Percentiles rank a stretch among this genome's conserved stretches.
phyloP scores from a whole-genome alignment of 495 filamentous ascomycete genomes.

The Venustampulla echinocandica region DNA sequence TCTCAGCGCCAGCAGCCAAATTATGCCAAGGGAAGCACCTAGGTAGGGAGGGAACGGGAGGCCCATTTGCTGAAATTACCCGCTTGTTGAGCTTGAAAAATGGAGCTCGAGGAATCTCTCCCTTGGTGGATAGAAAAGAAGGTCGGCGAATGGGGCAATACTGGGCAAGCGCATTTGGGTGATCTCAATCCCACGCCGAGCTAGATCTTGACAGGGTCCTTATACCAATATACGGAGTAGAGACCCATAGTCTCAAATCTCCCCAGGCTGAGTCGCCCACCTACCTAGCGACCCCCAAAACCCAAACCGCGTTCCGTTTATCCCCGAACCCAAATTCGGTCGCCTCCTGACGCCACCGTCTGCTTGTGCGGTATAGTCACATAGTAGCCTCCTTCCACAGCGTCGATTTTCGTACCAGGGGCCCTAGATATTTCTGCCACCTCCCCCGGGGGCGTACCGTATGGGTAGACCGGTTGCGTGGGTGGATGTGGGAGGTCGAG shows the following conservation, averaged over 20 bases:
- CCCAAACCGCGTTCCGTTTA: too few species aligned
- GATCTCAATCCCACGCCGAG: slow-evolving; percentile 5
- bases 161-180: neutral
- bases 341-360: slow-evolving; percentile 7
- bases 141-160: neutral
- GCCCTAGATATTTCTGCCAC: too few species aligned
- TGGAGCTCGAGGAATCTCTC: neutral
- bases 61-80: too few species aligned
- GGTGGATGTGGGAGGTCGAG: too few species aligned
- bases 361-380: too few species aligned
- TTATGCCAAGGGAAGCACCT: neutral
- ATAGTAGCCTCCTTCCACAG: too few species aligned
- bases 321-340: too few species aligned
- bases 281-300: too few species aligned
- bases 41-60: too few species aligned
- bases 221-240: neutral
- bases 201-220: neutral
- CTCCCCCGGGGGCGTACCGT: too few species aligned
- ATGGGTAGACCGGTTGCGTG: too few species aligned
- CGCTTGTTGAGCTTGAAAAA: slow-evolving; percentile 1
- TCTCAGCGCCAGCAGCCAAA: neutral
- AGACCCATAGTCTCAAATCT: slow-evolving; percentile 2
- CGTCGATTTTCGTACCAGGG: too few species aligned
- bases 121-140: neutral
- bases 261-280: neutral